A percentile compares a stretch with the other conserved stretches of the same genome.
Conservation (phyloP, 2,329 filamentous ascomycete genomes). For the Colletotrichum theobromicola region DNA sequence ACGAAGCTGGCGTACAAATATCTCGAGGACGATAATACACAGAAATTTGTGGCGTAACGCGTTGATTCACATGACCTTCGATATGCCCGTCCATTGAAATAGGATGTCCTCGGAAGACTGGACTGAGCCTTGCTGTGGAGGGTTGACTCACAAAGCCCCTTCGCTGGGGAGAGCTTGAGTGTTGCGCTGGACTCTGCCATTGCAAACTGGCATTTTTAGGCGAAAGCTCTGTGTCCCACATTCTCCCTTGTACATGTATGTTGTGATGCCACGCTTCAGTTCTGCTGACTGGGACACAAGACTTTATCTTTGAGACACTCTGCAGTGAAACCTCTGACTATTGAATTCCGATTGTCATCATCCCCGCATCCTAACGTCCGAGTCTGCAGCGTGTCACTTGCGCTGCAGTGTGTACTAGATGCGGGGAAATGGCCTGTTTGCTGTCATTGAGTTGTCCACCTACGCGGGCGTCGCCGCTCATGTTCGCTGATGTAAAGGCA, state of each 20-base stretch:
- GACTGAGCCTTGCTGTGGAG: not conserved
- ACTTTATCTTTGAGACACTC: not conserved
- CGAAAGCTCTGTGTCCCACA: not conserved
- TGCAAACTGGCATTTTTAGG: not conserved
- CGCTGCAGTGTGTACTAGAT: not conserved
- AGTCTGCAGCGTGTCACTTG: not conserved
- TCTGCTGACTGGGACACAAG: not conserved
- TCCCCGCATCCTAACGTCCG: not conserved
- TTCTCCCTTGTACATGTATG: not conserved
- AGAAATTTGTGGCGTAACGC: not conserved
- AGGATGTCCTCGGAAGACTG: not conserved
- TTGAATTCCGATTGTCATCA: not conserved
- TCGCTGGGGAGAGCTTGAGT: not conserved
- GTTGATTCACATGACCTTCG: not conserved
- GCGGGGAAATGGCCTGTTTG: not conserved
- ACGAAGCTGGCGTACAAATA: not conserved
- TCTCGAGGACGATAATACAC: not conserved
- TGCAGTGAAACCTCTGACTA: not conserved
- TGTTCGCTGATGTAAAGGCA: not conserved
- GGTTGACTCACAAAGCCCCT: not conserved
- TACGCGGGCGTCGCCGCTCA: not conserved
- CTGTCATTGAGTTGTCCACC: not conserved
- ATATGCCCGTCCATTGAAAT: not conserved
- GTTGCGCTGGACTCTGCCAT: not conserved
- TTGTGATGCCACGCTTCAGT: not conserved